A percentile compares a stretch with the other conserved stretches of the same genome.
Evolutionary conservation across 2,329 filamentous ascomycete genomes (phyloP).

Genomic region (Aspergillus tanneri): DNA sequence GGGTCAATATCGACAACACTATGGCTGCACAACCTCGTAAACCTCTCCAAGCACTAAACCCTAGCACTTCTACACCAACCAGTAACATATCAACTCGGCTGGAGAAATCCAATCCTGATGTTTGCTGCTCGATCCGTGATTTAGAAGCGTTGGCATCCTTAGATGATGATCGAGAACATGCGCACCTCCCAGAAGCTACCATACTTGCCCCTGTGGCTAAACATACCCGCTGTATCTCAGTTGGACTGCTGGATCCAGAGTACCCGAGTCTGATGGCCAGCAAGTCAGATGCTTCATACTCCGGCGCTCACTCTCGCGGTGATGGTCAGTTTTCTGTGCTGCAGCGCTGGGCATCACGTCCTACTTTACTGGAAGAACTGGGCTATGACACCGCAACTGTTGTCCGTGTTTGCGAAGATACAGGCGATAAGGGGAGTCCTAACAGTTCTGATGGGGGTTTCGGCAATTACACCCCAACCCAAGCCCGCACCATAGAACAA

Average conservation of each 20-base stretch:
- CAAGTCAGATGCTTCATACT: conserved; percentile 29
- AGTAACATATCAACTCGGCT: conserved; percentile 65
- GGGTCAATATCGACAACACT: conserved; percentile 30
- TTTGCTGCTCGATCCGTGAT: conserved; percentile 83
- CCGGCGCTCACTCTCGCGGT: conserved; percentile 37
- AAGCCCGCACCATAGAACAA: conserved; percentile 48
- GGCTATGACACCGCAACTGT: conserved; percentile 48
- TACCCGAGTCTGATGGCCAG: conserved; percentile 35
- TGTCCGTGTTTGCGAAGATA: conserved; percentile 50
- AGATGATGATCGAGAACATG: conserved; percentile 80
- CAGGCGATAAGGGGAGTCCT: conserved; percentile 45
- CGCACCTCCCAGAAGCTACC: conserved; percentile 54
- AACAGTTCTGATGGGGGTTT: conserved; percentile 41
- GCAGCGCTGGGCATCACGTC: conserved; percentile 74
- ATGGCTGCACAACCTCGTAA: conserved; percentile 45
- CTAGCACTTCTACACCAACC: conserved; percentile 48
- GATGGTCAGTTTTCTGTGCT: conserved; percentile 62
- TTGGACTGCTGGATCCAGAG: conserved; percentile 81
- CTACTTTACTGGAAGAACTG: conserved; percentile 47
- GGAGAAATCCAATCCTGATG: conserved; percentile 68
- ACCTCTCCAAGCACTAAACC: conserved; percentile 29
- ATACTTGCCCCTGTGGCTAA: conserved; percentile 54
- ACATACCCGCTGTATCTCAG: conserved; percentile 73
- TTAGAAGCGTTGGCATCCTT: conserved; percentile 92
- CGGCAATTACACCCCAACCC: conserved; percentile 38